Percentiles rank a stretch among this genome's conserved stretches.
phyloP scores from a whole-genome alignment of 2,329 filamentous ascomycete genomes.

The Neonectria hederae region DNA sequence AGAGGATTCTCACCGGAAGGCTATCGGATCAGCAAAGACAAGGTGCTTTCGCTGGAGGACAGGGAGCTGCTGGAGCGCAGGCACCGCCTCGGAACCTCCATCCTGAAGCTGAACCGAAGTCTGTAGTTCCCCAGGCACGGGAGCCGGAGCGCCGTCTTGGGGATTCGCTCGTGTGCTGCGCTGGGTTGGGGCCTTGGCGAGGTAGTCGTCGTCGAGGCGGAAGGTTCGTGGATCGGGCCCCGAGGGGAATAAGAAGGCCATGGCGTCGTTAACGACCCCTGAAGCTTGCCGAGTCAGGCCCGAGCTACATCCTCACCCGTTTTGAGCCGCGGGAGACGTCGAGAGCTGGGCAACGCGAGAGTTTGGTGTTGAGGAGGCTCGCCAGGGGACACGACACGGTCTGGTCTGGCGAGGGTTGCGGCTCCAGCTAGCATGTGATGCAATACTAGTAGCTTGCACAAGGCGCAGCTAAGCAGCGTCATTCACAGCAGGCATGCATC shows the following conservation, averaged over 20 bases:
- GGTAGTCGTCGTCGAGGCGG: slow-evolving; percentile 42
- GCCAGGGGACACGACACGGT: background rate
- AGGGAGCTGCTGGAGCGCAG: slow-evolving; percentile 21
- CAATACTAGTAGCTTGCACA: slow-evolving; percentile 36
- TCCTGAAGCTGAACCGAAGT: slow-evolving; percentile 18
- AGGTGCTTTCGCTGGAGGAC: slow-evolving; percentile 53
- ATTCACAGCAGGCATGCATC: slow-evolving; percentile 25
- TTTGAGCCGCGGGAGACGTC: slow-evolving; percentile 26
- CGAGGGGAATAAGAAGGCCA: slow-evolving; percentile 53
- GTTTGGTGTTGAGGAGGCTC: slow-evolving; percentile 5
- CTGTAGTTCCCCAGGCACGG: slow-evolving; percentile 32
- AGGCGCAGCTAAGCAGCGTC: slow-evolving; percentile 28
- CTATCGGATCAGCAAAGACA: slow-evolving; percentile 68
- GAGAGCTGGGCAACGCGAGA: slow-evolving; percentile 15
- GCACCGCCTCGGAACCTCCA: slow-evolving; percentile 25
- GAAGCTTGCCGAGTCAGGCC: slow-evolving; percentile 29
- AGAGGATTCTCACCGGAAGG: slow-evolving; percentile 58
- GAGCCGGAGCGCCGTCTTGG: slow-evolving; percentile 32
- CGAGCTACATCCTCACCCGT: slow-evolving; percentile 40
- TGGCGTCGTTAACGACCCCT: slow-evolving; percentile 46
- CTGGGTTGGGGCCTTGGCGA: slow-evolving; percentile 33
- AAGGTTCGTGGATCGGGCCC: slow-evolving; percentile 42
- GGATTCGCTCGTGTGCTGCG: slow-evolving; percentile 36
- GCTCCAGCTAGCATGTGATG: slow-evolving; percentile 42
- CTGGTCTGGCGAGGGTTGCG: slow-evolving; percentile 23